Evolutionary conservation across 768 basidiomycete species (phyloP), one percentile per base, ranked within the genome.

Genomic region (Serendipita vermifera): DNA sequence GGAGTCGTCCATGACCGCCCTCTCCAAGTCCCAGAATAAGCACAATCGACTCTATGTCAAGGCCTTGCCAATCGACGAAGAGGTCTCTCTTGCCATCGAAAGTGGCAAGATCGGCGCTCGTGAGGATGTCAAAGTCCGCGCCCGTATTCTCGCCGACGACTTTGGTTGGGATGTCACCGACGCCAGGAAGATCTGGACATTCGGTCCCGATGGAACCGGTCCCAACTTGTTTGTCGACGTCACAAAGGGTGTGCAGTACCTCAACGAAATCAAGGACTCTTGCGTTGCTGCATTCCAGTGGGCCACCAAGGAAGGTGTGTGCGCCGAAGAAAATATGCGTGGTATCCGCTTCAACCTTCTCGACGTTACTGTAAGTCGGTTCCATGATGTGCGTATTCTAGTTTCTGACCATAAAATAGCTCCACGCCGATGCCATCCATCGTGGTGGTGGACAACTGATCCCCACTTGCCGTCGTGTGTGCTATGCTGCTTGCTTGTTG

Each of bases 221-320:
- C 83, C 96, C 57, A 99, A 99, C 75, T 71, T 99, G 71, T 73
- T 99, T 71, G 90, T 96, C 65, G 96, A 99, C 73, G 88, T 86
- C 63, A 97, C 96, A 65, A 99, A 98, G 81, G 96, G 91, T 76
- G 91, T 96, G 58, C 96, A 99, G 68, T 98, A 96, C 76, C 75
- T 99, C 60, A 94, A 91, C 69, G 96, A 99, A 81, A 99, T 99
- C 78, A 98, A 99, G 78, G 96, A 99, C 71, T 98, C 96, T 62
- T 96, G 92, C 70, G 81, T 99, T 69, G 94, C 96, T 63, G 93
- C 91, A 43, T 89, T 98, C 84, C 96, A 98, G 73, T 98, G 93
- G 96, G 96, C 96, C 40, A 88, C 90, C 57, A 98, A 96, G 78
- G 94, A 98, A 72, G 91, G 91, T 78, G 93, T 88, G 63, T 82